Evolutionary conservation across 306 rosid genomes (phyloP).

Genomic region (Cucurbita maxima): DNA sequence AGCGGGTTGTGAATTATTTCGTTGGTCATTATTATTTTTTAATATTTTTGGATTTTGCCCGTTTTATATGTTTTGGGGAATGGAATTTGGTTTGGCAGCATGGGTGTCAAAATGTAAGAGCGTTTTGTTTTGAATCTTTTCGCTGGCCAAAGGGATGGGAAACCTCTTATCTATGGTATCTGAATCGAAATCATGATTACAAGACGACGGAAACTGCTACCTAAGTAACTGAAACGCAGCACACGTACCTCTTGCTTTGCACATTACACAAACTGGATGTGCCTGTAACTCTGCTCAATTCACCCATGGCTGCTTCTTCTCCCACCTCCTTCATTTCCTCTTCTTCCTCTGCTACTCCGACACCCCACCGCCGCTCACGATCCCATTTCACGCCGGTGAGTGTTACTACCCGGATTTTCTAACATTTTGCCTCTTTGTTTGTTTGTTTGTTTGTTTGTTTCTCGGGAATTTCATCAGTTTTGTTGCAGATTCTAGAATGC

Average conservation of each 20-base stretch:
- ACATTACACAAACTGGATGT: background rate
- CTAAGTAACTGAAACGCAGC: background rate
- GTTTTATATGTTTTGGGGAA: background rate
- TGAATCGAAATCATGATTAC: constrained; percentile 2
- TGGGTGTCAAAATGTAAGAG: background rate
- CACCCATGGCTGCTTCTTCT: constrained; percentile 22
- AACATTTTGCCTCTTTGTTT: background rate
- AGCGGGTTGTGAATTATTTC: background rate
- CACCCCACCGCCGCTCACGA: constrained; percentile 5
- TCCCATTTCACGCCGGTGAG: constrained; percentile 41
- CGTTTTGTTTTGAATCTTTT: background rate
- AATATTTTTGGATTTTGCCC: background rate
- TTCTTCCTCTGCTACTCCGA: constrained; percentile 2
- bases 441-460: background rate
- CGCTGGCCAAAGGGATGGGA: background rate
- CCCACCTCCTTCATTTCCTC: background rate
- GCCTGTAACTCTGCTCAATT: background rate
- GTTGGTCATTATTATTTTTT: background rate
- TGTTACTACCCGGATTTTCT: background rate
- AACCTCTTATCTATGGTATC: background rate
- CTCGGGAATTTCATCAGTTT: background rate
- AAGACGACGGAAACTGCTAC: constrained; percentile 2
- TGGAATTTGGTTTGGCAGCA: background rate
- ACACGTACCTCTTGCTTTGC: background rate
- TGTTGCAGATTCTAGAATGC: constrained; percentile 65